Base-by-base conservation (phyloP, 345 rosid genomes). In the Hypericum perforatum region DNA sequence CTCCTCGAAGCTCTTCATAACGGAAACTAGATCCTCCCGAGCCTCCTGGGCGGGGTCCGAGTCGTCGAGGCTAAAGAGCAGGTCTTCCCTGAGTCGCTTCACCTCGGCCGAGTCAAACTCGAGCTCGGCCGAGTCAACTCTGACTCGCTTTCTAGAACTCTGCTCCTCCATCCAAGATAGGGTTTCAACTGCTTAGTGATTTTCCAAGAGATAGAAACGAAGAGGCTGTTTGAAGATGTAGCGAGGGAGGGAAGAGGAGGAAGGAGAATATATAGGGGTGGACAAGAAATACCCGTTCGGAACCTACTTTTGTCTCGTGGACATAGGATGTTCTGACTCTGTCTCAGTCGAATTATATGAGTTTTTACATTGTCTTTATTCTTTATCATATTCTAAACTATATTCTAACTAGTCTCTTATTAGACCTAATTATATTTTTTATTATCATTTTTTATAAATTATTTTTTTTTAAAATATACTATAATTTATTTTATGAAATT, bases 191-290 rank as follows among this genome's bases (percentile, higher is more conserved):
- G 9, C 49, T 9, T 8, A 53, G 11, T 41, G 37, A 12, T 16
- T 32, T 15, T 0, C 16, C 11, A 13, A 59, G 62, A 62, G 71
- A 62, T 39, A 54, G 15, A 37, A 52, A 37, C 2, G 45, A 44
- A 52, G n/a, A 14, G 13, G 54, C 9, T 5, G 41, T 22, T 22
- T 8, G 43, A 13, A 46, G 57, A 12, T 54, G 68, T 50, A 58
- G 64, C 41, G 70, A 55, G 53, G 62, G 57, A 66, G 37, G 68
- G 63, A 57, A 45, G 6, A 57, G 71, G 61, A 68, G 60, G 43
- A 62, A 56, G 38, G 61, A 69, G 74, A 0, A 58, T 80, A 65
- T 76, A 78, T 80, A 84, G 60, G 62, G 77, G 65, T 60, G 72
- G n/a, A n/a, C n/a, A n/a, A n/a, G n/a, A n/a, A n/a, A n/a, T n/a